phyloP scores from a whole-genome alignment of 202 grass and related monocot genomes.

The Setaria italica region DNA sequence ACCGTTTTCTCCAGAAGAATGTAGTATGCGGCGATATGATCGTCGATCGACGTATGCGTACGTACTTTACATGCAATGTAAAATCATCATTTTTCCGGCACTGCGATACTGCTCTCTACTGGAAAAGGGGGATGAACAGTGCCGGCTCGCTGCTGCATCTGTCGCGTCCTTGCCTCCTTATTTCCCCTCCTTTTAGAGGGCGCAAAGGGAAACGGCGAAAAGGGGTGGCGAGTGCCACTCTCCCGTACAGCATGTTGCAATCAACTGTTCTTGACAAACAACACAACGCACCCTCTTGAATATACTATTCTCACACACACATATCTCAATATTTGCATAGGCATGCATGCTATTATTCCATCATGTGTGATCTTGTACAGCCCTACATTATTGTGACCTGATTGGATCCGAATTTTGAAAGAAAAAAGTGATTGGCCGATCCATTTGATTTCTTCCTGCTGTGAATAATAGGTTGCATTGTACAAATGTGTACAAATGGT shows the following conservation, averaged over 20 bases:
- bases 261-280: background rate
- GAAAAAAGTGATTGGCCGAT: too few species aligned
- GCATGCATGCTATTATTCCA: background rate
- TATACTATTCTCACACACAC: background rate
- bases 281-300: background rate
- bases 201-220: slow-evolving; percentile 12
- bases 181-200: background rate
- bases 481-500: background rate
- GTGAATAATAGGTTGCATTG: too few species aligned
- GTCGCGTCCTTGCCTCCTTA: slow-evolving; percentile 40
- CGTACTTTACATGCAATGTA: background rate
- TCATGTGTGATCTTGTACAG: background rate
- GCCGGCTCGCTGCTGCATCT: background rate
- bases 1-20: slow-evolving; percentile 1
- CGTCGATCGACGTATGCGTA: background rate
- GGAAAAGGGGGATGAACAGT: background rate
- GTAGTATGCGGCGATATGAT: background rate
- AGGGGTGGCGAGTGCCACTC: background rate
- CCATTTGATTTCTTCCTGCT: too few species aligned
- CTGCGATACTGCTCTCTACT: background rate
- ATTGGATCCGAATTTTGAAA: too few species aligned
- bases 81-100: background rate
- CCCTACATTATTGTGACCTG: background rate
- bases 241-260: background rate
- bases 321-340: background rate